Conservation (phyloP, 2,329 filamentous ascomycete genomes). For the Aureobasidium namibiae region DNA sequence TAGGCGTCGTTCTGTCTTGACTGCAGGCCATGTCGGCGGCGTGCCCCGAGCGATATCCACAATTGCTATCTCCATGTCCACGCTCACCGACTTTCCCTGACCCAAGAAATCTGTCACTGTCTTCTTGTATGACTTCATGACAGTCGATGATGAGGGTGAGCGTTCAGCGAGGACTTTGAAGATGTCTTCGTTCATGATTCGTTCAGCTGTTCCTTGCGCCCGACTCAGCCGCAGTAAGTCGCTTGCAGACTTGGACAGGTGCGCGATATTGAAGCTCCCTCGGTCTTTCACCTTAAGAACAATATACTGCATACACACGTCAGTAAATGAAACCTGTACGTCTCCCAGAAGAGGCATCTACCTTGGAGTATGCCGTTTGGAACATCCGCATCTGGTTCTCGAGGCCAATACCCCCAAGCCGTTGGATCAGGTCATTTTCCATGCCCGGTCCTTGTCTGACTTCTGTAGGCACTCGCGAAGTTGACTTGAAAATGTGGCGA, state of each 20-base stretch:
- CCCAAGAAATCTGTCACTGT: slow-evolving; percentile 34
- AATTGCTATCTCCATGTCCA: slow-evolving; percentile 22
- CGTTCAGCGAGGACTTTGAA: slow-evolving; percentile 48
- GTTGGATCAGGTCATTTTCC: slow-evolving; percentile 32
- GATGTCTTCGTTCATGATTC: slow-evolving; percentile 36
- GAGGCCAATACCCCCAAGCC: slow-evolving; percentile 29
- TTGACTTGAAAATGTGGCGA: slow-evolving; percentile 5
- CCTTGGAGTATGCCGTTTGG: slow-evolving; percentile 39
- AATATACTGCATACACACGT: slow-evolving; percentile 27
- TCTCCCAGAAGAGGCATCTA: too few species aligned
- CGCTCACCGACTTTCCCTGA: slow-evolving; percentile 23
- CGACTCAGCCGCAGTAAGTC: slow-evolving; percentile 38
- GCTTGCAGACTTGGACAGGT: slow-evolving; percentile 40
- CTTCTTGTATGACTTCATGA: slow-evolving; percentile 39
- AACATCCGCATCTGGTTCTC: slow-evolving; percentile 33
- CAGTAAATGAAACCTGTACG: background rate
- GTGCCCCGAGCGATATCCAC: slow-evolving; percentile 21
- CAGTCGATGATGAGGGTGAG: slow-evolving; percentile 26
- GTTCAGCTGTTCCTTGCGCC: slow-evolving; percentile 23
- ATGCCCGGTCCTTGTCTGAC: slow-evolving; percentile 26
- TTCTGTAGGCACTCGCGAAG: background rate
- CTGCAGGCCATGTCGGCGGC: slow-evolving; percentile 17
- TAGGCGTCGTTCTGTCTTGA: too few species aligned
- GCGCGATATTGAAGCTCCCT: slow-evolving; percentile 32
- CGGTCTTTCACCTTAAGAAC: slow-evolving; percentile 25